phyloP scores from a whole-genome alignment of 2,329 filamentous ascomycete species.

The Sarocladium oryzae region DNA sequence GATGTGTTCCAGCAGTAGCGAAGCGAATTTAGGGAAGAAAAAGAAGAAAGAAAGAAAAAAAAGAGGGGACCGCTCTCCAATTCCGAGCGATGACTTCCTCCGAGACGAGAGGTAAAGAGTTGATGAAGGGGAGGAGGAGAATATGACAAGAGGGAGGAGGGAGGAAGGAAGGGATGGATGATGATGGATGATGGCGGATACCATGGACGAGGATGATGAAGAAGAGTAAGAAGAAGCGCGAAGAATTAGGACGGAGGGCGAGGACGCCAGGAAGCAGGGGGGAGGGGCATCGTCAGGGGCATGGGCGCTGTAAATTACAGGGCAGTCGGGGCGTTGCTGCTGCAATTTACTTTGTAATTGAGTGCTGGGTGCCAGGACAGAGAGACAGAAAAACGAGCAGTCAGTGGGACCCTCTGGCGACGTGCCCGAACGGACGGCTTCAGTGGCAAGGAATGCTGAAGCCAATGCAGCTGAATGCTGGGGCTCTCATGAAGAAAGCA shows the following conservation, averaged over 20 bases:
- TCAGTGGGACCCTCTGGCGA: too few species aligned
- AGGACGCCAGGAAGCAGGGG: neutral
- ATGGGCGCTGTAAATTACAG: neutral
- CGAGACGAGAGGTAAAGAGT: neutral
- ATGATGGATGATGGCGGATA: neutral
- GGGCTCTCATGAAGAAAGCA: too few species aligned
- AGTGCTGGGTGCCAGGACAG: neutral
- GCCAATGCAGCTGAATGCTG: neutral
- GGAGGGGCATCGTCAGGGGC: too few species aligned
- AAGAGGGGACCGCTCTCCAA: neutral
- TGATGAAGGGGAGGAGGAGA: neutral
- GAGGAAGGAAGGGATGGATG: neutral
- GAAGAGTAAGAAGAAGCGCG: slow-evolving; percentile 1
- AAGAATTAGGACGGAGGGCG: slow-evolving; percentile 1
- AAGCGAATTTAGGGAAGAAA: too few species aligned
- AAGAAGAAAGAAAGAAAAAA: neutral
- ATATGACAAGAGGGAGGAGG: neutral
- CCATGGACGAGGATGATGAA: neutral
- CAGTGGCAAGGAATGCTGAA: neutral
- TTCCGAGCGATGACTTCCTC: neutral
- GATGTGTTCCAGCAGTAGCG: neutral
- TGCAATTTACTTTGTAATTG: too few species aligned
- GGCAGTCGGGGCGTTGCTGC: neutral
- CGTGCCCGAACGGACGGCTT: too few species aligned
- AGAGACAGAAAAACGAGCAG: neutral